Evolutionary conservation across 2,329 filamentous ascomycete genomes (phyloP), one percentile per base, ranked within the genome.

Genomic region (Furcasterigmium furcatum): DNA sequence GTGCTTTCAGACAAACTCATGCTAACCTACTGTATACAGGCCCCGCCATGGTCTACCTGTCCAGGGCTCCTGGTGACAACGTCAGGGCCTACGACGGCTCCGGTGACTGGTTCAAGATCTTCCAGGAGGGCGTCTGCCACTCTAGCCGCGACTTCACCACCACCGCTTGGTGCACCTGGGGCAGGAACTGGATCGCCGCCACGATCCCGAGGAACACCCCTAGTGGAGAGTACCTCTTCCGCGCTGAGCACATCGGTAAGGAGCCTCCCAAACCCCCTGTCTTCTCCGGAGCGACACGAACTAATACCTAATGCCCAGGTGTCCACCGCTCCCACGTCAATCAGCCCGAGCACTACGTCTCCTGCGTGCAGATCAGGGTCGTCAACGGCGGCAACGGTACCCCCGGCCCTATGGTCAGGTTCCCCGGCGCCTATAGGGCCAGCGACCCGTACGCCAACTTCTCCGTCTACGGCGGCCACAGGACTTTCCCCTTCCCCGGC

Each of bases 181-280:
- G 46, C 27, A 46, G 44, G 41, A 44, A 52, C 41, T 57, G 53
- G n/a, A 52, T 59, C n/a, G 58, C 62, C 44, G 58, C 62, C 20
- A 64, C 57, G 4, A 62, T 70, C 42, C 65, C 63, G 21, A 51
- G 50, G 16, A 50, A 59, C 41, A 58, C 60, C 27, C 62, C 68
- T 29, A 46, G 52, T 30, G 68, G 68, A 10, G 64, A 71, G 44
- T 65, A 66, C 40, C 60, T 67, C 43, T 42, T 64, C 36, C 62
- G 63, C 14, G 51, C 57, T 9, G 64, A 67, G 51, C 63, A 65
- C 42, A 64, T 66, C 41, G 63, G 54, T 52, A 16, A 30, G 41
- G 38, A 8, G 38, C 18, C 32, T 21, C 13, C 7, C 4, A 18
- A 30, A 21, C 9, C 40, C 19, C 6, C 24, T 13, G 3, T 6